Evolutionary conservation across 2,329 filamentous ascomycete genomes (phyloP).

Genomic region (Aspergillus bombycis): DNA sequence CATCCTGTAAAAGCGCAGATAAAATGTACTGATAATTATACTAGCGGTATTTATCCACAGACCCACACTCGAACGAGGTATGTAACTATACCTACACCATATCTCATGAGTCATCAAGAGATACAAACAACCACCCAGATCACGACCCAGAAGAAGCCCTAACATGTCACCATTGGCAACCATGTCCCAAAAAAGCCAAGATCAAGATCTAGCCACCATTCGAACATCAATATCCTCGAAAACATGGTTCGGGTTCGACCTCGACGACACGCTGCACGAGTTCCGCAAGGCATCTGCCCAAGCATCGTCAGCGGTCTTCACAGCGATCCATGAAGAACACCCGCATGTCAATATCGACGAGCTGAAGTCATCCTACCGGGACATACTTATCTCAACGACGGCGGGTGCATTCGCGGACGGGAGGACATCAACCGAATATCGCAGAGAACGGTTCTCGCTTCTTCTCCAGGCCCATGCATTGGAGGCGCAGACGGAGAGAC

Average conservation of each 20-base stretch:
- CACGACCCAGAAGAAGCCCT: not conserved
- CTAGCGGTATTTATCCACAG: no score
- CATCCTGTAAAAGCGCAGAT: no score
- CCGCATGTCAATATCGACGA: slow-evolving; percentile 8
- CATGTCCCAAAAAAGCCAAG: not conserved
- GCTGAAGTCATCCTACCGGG: slow-evolving; percentile 32
- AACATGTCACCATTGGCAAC: not conserved
- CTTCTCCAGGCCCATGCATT: slow-evolving; percentile 30
- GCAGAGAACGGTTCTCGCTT: slow-evolving; percentile 42
- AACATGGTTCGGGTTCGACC: slow-evolving; percentile 51
- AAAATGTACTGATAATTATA: no score
- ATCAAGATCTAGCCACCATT: not conserved
- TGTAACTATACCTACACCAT: no score
- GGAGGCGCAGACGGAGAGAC: not conserved
- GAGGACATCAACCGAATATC: slow-evolving; percentile 49
- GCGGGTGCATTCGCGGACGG: slow-evolving; percentile 50
- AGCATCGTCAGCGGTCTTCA: slow-evolving; percentile 41
- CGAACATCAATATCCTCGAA: not conserved
- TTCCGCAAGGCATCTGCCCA: slow-evolving; percentile 46
- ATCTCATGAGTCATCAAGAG: no score
- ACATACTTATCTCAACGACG: slow-evolving; percentile 40
- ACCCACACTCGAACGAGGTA: no score
- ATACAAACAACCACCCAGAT: not conserved
- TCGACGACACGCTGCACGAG: slow-evolving; percentile 55
- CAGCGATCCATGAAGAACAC: slow-evolving; percentile 26